Conservation (phyloP, 2,329 filamentous ascomycete genomes). For the Talaromyces rugulosus region DNA sequence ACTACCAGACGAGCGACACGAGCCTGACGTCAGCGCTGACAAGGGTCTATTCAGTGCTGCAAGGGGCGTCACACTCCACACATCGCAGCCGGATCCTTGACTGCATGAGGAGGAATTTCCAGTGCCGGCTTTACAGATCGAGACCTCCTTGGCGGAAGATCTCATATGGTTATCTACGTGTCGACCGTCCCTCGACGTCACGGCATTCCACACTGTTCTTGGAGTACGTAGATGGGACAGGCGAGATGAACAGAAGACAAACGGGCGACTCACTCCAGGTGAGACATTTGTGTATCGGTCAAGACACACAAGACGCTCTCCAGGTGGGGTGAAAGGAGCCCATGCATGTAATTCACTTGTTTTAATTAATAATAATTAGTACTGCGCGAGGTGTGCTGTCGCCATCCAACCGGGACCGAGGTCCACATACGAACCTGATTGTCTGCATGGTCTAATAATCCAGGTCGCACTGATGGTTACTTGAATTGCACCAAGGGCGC, state of each 20-base stretch:
- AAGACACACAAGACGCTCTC: neutral
- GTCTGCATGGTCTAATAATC: neutral
- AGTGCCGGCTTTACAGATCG: neutral
- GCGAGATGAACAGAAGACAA: neutral
- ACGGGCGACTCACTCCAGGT: neutral
- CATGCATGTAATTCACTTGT: neutral
- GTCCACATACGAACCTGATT: neutral
- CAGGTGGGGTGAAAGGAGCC: neutral
- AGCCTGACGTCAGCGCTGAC: neutral
- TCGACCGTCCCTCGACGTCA: neutral
- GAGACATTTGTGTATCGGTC: neutral
- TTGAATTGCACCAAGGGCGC: neutral
- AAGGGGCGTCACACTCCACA: slow-evolving; percentile 1
- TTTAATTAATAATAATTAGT: neutral
- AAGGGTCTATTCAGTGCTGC: neutral
- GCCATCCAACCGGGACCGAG: neutral
- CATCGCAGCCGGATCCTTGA: neutral
- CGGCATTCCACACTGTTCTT: neutral
- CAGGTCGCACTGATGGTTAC: too few species aligned
- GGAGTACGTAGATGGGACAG: neutral
- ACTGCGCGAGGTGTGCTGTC: neutral
- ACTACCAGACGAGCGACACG: neutral
- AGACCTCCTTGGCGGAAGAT: neutral
- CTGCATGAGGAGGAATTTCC: neutral
- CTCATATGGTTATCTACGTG: neutral